These are phyloP conservation scores for Tritrichomonas musculus DNA, from an alignment of 208 protist genomes.

Conservation along the genomic window DNA sequence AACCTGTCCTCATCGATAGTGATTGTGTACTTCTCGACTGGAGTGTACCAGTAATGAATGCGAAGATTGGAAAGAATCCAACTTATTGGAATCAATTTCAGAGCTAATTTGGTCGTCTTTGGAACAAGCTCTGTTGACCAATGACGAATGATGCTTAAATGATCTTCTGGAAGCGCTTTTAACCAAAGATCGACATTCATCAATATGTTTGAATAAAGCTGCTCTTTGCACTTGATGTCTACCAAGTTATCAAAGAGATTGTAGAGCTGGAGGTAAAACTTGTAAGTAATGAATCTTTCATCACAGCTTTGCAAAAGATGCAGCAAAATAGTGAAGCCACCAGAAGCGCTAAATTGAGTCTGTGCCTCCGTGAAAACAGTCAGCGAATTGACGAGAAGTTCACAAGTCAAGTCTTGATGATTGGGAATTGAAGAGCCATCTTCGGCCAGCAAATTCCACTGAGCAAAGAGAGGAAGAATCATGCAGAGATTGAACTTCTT, in stretches of 20 bases:
- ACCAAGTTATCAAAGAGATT: background rate
- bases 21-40: background rate
- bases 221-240: background rate
- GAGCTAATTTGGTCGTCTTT: background rate
- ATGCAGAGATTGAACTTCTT: background rate
- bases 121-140: background rate
- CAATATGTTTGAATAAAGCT: background rate
- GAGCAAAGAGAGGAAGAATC: background rate
- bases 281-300: background rate
- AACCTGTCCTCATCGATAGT: background rate
- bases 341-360: background rate
- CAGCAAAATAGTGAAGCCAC: background rate
- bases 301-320: background rate
- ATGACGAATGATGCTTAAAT: background rate
- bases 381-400: background rate
- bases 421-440: background rate
- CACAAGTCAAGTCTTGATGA: background rate
- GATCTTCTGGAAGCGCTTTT: background rate
- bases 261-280: background rate
- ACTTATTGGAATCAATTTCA: background rate
- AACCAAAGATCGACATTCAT: slow-evolving; percentile 20
- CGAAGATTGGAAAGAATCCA: background rate
- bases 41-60: background rate
- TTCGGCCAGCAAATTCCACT: background rate
- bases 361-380: background rate